Conservation (phyloP, 176 grass and related monocot genomes). For the Cymbopogon citratus region DNA sequence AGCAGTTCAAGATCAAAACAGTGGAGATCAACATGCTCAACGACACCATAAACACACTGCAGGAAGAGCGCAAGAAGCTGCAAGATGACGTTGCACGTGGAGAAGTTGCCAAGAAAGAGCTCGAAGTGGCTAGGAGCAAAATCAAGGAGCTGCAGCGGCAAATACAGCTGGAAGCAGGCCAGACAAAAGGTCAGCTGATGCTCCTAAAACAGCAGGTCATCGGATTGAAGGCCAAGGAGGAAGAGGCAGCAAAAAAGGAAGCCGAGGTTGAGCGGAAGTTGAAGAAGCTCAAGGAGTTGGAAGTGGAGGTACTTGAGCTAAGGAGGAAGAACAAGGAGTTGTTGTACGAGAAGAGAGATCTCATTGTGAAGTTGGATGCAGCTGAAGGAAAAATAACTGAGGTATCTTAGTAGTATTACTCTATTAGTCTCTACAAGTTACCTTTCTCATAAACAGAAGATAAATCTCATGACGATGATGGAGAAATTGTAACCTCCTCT, state of each 20-base stretch:
- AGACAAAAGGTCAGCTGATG: constrained; percentile 79
- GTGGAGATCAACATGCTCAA: constrained; percentile 80
- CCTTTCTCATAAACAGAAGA: not conserved
- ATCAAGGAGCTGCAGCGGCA: constrained; percentile 87
- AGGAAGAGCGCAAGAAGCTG: constrained; percentile 77
- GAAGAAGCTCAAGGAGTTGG: constrained; percentile 68
- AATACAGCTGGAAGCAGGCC: constrained; percentile 63
- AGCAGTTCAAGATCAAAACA: constrained; percentile 78
- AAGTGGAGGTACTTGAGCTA: constrained; percentile 80
- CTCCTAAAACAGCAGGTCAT: constrained; percentile 91
- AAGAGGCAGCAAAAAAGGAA: constrained; percentile 62
- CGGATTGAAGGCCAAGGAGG: constrained; percentile 65
- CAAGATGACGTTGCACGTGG: constrained; percentile 46
- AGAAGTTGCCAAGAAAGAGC: constrained; percentile 37
- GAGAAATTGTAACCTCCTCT: not conserved
- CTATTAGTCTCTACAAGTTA: not conserved
- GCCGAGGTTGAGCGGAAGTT: constrained; percentile 71
- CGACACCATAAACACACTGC: constrained; percentile 58
- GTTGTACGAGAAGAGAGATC: constrained; percentile 89
- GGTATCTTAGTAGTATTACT: constrained; percentile 30
- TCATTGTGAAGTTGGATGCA: constrained; percentile 70
- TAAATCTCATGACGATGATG: not conserved
- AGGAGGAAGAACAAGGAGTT: constrained; percentile 92
- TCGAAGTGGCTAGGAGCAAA: constrained; percentile 54
- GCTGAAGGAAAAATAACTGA: constrained; percentile 81